Base-by-base conservation (phyloP, 371 early-diverging fungal species). In the Amoeboradix gromovi region DNA sequence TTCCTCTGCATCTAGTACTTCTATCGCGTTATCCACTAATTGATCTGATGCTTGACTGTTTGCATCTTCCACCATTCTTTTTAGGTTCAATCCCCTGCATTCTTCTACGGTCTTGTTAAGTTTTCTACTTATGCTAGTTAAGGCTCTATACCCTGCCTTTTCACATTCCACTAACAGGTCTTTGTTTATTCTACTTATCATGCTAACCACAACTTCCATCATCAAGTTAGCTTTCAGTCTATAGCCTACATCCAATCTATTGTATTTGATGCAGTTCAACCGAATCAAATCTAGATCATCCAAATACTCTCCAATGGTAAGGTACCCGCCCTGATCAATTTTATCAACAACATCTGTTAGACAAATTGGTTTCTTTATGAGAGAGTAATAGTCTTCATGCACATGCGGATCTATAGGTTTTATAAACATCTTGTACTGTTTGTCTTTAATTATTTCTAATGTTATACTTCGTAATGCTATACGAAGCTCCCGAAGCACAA, bases 401-500 rank as follows among this genome's bases (percentile, higher is more conserved):
- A 67, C 67, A 31, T 71, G 72, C 17, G 67, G 71, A 67, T 79
- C 80, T 16, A 80, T 79, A 12, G 80, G 78, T 16, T 75, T 70
- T 48, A 71, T 75, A 66, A 80, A 81, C 0, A 74, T 74, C 29
- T 75, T 76, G 72, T 75, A 80, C 70, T 74, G 73, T 66, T 77
- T 74, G 29, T 75, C 74, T 71, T 80, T 77, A 68, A 72, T 74
- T 28, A 80, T 66, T 29, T 77, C 80, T 28, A 76, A 76, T 30
- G 78, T 73, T 30, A 83, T 78, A 17, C 69, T 73, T 0, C 83
- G 76, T 17, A 83, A 74, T 66, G 75, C 75, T 67, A 76, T 76
- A 12, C 80, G 75, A 17, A 83, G 72, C 68, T 81, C 79, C 0
- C 78, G 75, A 1, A 78, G 74, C 1, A 81, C 74, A 66, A 73